Conservation (phyloP, 2,329 filamentous ascomycete genomes). For the Talaromyces sp. region DNA sequence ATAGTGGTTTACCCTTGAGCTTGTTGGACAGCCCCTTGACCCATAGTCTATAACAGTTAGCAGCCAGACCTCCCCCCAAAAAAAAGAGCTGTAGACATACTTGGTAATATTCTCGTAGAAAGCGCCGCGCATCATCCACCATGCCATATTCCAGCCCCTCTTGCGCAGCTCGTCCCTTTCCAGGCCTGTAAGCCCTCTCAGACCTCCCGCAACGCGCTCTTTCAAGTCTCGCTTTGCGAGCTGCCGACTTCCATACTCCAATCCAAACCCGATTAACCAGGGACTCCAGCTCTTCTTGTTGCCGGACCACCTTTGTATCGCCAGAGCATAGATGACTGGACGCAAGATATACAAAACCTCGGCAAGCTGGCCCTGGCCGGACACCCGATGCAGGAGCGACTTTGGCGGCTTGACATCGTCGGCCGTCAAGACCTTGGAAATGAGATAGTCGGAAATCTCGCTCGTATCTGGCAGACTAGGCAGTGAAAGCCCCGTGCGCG, state of each 20-base stretch:
- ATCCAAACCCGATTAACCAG: constrained; percentile 78
- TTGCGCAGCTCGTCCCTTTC: constrained; percentile 87
- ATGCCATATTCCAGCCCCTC: constrained; percentile 82
- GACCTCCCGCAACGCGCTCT: constrained; percentile 60
- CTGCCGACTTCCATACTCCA: constrained; percentile 87
- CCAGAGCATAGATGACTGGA: constrained; percentile 78
- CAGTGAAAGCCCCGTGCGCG: constrained; percentile 80
- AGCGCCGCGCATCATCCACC: constrained; percentile 96
- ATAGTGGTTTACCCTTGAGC: constrained; percentile 66
- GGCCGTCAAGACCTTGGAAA: constrained; percentile 84
- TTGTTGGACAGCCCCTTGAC: constrained; percentile 65
- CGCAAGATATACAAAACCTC: constrained; percentile 90
- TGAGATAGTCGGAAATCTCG: constrained; percentile 81
- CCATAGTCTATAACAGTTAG: constrained; percentile 41
- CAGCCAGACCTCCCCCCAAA: neutral
- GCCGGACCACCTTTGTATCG: constrained; percentile 67
- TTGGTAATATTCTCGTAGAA: constrained; percentile 89
- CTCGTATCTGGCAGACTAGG: constrained; percentile 74
- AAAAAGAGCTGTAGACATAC: constrained; percentile 38
- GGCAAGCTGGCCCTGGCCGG: constrained; percentile 71
- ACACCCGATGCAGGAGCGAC: constrained; percentile 69
- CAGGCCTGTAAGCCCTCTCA: constrained; percentile 72
- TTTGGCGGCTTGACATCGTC: constrained; percentile 94
- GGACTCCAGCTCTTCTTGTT: constrained; percentile 82
- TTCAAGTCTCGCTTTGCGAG: constrained; percentile 64